Evolutionary conservation across 495 filamentous ascomycete species (phyloP).

Genomic region (Penicillium flavigenum): DNA sequence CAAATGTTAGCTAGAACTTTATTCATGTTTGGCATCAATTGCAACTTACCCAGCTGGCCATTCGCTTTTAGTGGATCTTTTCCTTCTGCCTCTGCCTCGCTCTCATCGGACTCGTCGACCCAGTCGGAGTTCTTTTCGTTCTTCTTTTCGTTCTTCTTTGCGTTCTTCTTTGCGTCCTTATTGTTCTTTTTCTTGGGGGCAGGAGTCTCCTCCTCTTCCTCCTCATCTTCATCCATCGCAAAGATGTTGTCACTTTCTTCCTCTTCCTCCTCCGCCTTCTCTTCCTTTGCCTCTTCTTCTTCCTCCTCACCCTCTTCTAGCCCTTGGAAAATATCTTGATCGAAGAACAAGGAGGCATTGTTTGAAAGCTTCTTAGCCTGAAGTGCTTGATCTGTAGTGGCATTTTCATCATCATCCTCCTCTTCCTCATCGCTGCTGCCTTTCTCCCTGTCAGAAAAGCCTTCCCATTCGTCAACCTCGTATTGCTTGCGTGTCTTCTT

Average conservation of each 20-base stretch:
- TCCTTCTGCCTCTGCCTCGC: slow-evolving; percentile 61
- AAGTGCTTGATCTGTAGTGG: slow-evolving; percentile 48
- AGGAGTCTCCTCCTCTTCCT: slow-evolving; percentile 13
- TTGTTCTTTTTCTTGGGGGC: slow-evolving; percentile 17
- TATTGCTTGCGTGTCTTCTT: slow-evolving; percentile 84
- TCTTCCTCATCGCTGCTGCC: slow-evolving; percentile 53
- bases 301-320: slow-evolving; percentile 58
- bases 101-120: slow-evolving; percentile 49
- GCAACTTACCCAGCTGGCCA: slow-evolving; percentile 62
- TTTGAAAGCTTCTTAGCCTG: slow-evolving; percentile 64
- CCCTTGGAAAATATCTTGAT: slow-evolving; percentile 89
- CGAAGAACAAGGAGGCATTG: slow-evolving; percentile 84
- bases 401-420: slow-evolving; percentile 50
- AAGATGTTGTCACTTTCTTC: slow-evolving; percentile 41
- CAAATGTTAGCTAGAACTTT: slow-evolving; percentile 28
- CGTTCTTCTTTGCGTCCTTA: slow-evolving; percentile 22
- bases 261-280: slow-evolving; percentile 44
- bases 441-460: slow-evolving; percentile 71
- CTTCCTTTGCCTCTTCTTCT: slow-evolving; percentile 39
- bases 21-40: not conserved
- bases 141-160: slow-evolving; percentile 31
- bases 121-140: slow-evolving; percentile 47
- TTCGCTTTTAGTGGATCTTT: slow-evolving; percentile 66
- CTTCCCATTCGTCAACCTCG: slow-evolving; percentile 86
- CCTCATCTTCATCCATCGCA: slow-evolving; percentile 23